Evolutionary conservation across 495 filamentous ascomycete genomes (phyloP).

Genomic region (Neurospora sp.): DNA sequence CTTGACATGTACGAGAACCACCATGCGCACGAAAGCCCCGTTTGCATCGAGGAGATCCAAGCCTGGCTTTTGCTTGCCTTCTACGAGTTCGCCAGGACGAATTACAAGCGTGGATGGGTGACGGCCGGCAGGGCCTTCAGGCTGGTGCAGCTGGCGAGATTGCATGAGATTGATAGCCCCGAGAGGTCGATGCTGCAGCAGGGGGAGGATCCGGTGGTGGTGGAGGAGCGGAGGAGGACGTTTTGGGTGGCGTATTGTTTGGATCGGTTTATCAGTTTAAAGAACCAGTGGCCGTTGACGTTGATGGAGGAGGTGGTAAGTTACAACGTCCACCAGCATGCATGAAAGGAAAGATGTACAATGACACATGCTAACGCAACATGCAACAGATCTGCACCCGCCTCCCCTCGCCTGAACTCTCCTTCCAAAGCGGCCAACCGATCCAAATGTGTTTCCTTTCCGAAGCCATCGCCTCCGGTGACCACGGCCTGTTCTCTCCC

Average conservation of each 20-base stretch:
- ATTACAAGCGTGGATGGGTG: constrained; percentile 38
- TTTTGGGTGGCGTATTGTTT: constrained; percentile 50
- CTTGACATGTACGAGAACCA: constrained; percentile 20
- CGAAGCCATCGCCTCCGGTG: constrained; percentile 30
- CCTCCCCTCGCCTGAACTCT: constrained; percentile 37
- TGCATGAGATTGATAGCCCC: constrained; percentile 39
- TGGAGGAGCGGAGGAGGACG: constrained; percentile 41
- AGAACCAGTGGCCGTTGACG: constrained; percentile 36
- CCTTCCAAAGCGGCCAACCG: constrained; percentile 42
- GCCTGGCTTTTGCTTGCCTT: constrained; percentile 44
- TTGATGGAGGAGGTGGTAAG: constrained; percentile 41
- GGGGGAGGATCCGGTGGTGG: constrained; percentile 17
- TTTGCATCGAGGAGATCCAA: constrained; percentile 38
- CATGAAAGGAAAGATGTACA: no score
- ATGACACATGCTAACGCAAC: neutral
- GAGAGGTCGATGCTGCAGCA: constrained; percentile 8
- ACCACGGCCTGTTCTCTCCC: constrained; percentile 26
- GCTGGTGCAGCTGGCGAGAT: constrained; percentile 37
- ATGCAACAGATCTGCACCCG: constrained; percentile 29
- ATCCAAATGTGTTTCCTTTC: constrained; percentile 32
- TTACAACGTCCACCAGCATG: neutral
- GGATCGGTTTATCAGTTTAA: constrained; percentile 42
- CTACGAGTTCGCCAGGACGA: constrained; percentile 42
- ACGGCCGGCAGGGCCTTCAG: constrained; percentile 47
- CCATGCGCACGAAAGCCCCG: constrained; percentile 8